These are phyloP conservation scores for Paramecium pentaurelia DNA, from an alignment of 73 alveolate species.

Conservation along the genomic window DNA sequence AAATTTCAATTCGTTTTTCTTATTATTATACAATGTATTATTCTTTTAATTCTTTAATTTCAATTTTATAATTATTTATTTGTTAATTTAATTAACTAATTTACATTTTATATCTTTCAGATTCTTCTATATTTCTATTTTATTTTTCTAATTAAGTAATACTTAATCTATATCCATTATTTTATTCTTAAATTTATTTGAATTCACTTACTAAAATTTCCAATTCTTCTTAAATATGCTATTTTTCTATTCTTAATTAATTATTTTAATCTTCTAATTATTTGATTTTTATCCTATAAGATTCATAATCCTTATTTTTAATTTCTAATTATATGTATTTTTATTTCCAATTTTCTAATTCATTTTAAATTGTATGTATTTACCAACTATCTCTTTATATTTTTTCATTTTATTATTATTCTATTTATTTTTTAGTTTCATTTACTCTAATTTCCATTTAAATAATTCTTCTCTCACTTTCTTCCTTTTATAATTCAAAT, in stretches of 20 bases:
- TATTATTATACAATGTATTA: not conserved
- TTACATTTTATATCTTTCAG: not conserved
- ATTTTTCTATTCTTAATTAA: not conserved
- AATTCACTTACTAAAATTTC: not conserved
- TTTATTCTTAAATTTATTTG: not conserved
- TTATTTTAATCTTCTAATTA: not conserved
- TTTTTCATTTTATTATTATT: not conserved
- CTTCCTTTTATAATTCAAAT: slow-evolving; percentile 10
- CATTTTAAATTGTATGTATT: not conserved
- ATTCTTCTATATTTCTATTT: not conserved
- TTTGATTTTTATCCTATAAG: not conserved
- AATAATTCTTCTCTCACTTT: slow-evolving; percentile 25
- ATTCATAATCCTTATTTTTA: not conserved
- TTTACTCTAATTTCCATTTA: slow-evolving; percentile 3
- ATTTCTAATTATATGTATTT: not conserved
- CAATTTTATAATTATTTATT: not conserved
- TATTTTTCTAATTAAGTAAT: not conserved
- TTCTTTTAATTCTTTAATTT: not conserved
- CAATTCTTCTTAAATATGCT: not conserved
- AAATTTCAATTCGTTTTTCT: not conserved
- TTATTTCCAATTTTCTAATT: slow-evolving; percentile 20
- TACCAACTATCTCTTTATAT: not conserved
- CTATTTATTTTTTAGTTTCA: slow-evolving; percentile 10
- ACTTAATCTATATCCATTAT: not conserved
- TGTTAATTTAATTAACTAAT: not conserved